Conservation (phyloP, 2,329 filamentous ascomycete species). For the Colletotrichum caudatum region DNA sequence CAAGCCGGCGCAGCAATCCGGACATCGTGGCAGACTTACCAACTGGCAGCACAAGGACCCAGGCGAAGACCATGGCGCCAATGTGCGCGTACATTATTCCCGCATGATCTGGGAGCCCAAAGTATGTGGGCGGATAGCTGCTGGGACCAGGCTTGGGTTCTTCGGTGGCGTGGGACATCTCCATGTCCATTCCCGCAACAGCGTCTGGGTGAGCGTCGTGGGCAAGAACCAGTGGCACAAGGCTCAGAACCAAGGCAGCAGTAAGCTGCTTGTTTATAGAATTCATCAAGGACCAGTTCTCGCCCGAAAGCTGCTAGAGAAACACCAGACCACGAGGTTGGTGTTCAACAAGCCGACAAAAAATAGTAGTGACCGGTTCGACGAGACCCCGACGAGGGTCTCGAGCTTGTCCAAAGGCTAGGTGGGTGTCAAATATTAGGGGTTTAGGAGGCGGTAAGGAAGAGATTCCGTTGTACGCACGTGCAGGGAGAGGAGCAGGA, state of each 20-base stretch:
- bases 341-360: neutral
- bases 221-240: constrained; percentile 29
- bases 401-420: neutral
- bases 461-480: neutral
- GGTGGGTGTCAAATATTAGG: neutral
- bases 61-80: constrained; percentile 75
- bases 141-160: constrained; percentile 41
- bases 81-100: constrained; percentile 77
- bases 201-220: constrained; percentile 43
- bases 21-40: constrained; percentile 62
- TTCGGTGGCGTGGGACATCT: constrained; percentile 33
- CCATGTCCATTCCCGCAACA: constrained; percentile 37
- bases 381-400: neutral
- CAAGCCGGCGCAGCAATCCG: constrained; percentile 15
- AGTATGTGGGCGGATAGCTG: constrained; percentile 66
- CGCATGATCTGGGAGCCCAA: constrained; percentile 65
- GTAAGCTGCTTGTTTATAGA: neutral
- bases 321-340: neutral
- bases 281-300: constrained; percentile 8
- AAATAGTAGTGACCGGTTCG: neutral
- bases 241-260: constrained; percentile 3
- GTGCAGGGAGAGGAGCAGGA: neutral
- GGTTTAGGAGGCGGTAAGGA: neutral
- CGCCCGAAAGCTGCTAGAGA: neutral
- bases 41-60: constrained; percentile 79